A percentile compares a stretch with the other conserved stretches of the same genome.
Conservation (phyloP, 257 asterid genomes). For the Henckelia pumila region DNA sequence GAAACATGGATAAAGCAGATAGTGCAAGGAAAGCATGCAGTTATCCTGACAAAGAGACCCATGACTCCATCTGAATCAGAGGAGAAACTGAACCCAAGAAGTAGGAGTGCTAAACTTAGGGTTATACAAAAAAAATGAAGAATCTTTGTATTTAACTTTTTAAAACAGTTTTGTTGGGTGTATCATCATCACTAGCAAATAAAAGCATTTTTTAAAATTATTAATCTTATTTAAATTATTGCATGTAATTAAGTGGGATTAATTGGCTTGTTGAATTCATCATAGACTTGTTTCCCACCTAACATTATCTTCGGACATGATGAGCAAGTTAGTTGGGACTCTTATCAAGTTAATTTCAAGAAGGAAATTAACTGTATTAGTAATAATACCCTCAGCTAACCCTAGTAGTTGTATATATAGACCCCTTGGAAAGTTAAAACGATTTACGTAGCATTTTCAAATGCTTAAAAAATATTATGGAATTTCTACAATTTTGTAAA, state of each 20-base stretch:
- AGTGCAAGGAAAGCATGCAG: conserved; percentile 50
- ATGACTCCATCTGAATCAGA: conserved; percentile 83
- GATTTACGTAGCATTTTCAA: no score
- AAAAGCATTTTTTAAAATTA: no score
- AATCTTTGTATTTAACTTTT: no score
- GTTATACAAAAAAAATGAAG: conserved; percentile 75
- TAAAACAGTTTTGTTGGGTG: not conserved
- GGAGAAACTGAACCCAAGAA: conserved; percentile 73
- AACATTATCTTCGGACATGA: not conserved
- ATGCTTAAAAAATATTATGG: no score
- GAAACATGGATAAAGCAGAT: conserved; percentile 81
- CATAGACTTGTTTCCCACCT: not conserved
- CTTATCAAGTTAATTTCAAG: no score
- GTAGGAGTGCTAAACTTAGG: conserved; percentile 93
- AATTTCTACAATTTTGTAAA: no score
- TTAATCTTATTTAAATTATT: no score
- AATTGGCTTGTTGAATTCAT: not conserved
- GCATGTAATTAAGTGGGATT: not conserved
- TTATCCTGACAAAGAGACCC: conserved; percentile 85
- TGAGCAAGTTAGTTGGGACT: no score
- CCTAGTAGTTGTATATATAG: no score
- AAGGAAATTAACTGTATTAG: no score
- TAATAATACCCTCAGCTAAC: no score
- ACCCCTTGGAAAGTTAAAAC: no score
- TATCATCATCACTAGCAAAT: not conserved